Evolutionary conservation across 257 asterid species (phyloP), one percentile per base, ranked within the genome.

Genomic region (Scutellaria minor): DNA sequence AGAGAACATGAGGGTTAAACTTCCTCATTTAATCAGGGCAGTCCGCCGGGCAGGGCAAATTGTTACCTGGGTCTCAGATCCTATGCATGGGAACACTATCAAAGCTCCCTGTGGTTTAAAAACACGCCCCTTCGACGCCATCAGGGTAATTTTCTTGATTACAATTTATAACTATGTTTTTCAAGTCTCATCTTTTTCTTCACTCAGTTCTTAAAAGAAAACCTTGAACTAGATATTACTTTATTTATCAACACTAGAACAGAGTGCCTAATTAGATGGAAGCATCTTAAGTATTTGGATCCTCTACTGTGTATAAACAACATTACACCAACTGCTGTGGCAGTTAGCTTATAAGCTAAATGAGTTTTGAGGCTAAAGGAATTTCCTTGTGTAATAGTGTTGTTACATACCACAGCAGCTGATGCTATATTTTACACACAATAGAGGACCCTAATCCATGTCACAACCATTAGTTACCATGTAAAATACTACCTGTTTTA

Each of bases 61-160:
- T 24, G 96, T 90, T 54, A 90, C 97, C 50, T 90, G 97, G 97
- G 96, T 90, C 50, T 85, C 88, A 42, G 97, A 90, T 81, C 97
- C 97, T 71, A 90, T 90, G 97, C 97, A 88, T 58, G 97, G 97
- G 39, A 90, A 90, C 85, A 90, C 96, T 27, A 90, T 88, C 73
- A 90, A 90, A 80, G 97, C 97, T 84, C 97, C 97, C 2, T 90
- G 97, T 53, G 97, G 97, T 42, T 79, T 90, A 9, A 89, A 89
- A 82, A 89, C 96, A 77, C 88, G 94, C 10, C 96, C 96, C 37
- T 89, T 89, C 15, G 96, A 89, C 79, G 78, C 96, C 64, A 89
- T 89, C 77, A 84, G 93, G 92, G 96, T 89, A 89, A 87, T 9
- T 60, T 6, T 45, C 66, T 35, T 47, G 27, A 59, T 9, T 22